phyloP scores from a whole-genome alignment of 1,284 basidiomycete species.

The Pseudozyma thailandica region DNA sequence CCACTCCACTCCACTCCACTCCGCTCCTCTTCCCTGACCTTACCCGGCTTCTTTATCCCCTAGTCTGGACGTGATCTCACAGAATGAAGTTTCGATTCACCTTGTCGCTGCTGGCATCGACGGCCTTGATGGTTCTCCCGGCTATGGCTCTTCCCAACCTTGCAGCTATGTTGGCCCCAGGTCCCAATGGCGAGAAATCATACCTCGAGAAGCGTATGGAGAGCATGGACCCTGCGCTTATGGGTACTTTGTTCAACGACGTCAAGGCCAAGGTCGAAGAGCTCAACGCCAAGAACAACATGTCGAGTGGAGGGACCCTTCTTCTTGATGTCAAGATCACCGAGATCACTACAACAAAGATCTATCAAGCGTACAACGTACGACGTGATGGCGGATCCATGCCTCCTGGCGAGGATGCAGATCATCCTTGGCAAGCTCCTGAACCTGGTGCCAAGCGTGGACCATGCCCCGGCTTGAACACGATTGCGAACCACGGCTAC shows the following conservation, averaged over 20 bases:
- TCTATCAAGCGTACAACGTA: constrained; percentile 19
- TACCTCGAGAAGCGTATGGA: constrained; percentile 23
- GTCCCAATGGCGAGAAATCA: constrained; percentile 22
- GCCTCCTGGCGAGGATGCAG: constrained; percentile 15
- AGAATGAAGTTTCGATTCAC: constrained; percentile 21
- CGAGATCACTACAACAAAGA: constrained; percentile 21
- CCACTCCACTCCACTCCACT: not conserved
- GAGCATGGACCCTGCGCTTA: constrained; percentile 4
- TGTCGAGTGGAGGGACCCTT: too few relatives aligned
- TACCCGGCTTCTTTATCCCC: not conserved
- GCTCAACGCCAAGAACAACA: not conserved
- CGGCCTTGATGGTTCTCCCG: constrained; percentile 6
- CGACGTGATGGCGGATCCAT: constrained; percentile 12
- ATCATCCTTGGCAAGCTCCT: constrained; percentile 29
- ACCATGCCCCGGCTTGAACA: constrained; percentile 68
- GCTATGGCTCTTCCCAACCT: constrained; percentile 22
- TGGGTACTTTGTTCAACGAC: constrained; percentile 6
- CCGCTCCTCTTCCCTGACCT: not conserved
- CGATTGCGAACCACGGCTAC: constrained; percentile 64
- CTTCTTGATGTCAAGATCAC: constrained; percentile 14
- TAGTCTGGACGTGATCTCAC: not conserved
- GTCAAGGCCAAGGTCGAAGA: constrained; percentile 13
- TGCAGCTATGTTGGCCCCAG: constrained; percentile 15
- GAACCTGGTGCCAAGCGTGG: constrained; percentile 39
- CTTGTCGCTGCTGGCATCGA: constrained; percentile 6